Base-by-base conservation (phyloP, 1,284 basidiomycete genomes). In the Moesziomyces sp. region DNA sequence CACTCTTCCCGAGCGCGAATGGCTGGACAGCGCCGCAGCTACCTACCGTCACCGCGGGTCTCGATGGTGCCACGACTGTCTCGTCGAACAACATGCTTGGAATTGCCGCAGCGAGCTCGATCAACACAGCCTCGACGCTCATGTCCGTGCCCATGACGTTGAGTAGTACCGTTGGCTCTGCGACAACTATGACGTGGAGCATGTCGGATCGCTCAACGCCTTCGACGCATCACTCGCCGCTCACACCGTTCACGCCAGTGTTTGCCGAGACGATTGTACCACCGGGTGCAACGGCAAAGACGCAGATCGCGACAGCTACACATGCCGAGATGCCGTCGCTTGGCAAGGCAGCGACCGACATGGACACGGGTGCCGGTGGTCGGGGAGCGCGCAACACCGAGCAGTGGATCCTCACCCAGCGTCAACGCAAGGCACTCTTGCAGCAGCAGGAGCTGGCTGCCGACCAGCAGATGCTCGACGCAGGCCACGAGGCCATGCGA, bases 161-260 rank as follows among this genome's bases (percentile, higher is more conserved):
- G 10, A 65, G 62, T 56, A 63, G 34, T 51, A 57, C 62, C 0
- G 46, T 63, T 8, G 45, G 45, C n/a, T 75, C 58, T 3, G 64
- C 54, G 5, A 46, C 70, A 13, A 63, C 63, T 3, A 69, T 65
- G 71, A 65, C 71, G 0, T 68, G 61, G 58, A 65, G 53, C 52
- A 46, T 52, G 44, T 74, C 71, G 6, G 61, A 69, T 47, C 71
- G 57, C 16, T 72, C 68, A 5, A 76, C 68, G 4, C 70, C 69
- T 6, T 71, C 68, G 0, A 63, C 64, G 21, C 64, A 57, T 43
- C 50, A 61, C 34, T 60, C 76, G 35, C 77, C 77, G 1, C 42
- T 66, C 24, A 79, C 78, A 2, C 76, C 74, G 16, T 76, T 71
- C 61, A 71, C 76, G n/a, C 65, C 78, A 2, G 26, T 68, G 28